These are phyloP conservation scores for Kwoniella botswanensis DNA, from an alignment of 768 basidiomycete genomes.

Conservation along the genomic window DNA sequence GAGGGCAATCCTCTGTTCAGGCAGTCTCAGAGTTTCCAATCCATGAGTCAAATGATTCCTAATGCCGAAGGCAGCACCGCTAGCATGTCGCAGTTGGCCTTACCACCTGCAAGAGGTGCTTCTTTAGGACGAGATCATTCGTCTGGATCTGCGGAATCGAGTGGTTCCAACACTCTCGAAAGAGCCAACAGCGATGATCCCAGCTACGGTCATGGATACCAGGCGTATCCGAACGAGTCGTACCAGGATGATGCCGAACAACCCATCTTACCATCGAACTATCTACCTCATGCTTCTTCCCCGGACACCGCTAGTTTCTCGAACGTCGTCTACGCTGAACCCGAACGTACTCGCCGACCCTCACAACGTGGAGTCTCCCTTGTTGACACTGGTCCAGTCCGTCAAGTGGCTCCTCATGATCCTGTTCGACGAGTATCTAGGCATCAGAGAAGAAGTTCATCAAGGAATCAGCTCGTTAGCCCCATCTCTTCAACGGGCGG, in stretches of 20 bases:
- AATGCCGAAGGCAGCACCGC: conserved; percentile 64
- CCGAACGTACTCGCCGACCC: conserved; percentile 52
- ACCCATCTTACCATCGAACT: conserved; percentile 45
- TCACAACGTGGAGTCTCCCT: conserved; percentile 77
- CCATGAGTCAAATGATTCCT: conserved; percentile 45
- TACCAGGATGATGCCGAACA: conserved; percentile 44
- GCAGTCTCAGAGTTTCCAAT: conserved; percentile 46
- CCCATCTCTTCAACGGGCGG: conserved; percentile 32
- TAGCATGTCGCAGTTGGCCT: conserved; percentile 62
- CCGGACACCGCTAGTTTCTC: conserved; percentile 49
- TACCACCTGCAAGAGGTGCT: conserved; percentile 42
- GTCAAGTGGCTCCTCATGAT: conserved; percentile 62
- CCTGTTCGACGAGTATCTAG: conserved; percentile 76
- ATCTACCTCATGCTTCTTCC: conserved; percentile 53
- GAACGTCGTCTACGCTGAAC: conserved; percentile 58
- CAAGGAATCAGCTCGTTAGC: conserved; percentile 43
- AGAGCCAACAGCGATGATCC: conserved; percentile 40
- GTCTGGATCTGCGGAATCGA: conserved; percentile 53
- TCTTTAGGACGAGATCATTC: conserved; percentile 59
- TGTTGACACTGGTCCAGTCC: conserved; percentile 81
- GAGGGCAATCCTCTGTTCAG: conserved; percentile 51
- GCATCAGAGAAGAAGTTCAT: conserved; percentile 58
- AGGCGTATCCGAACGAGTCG: conserved; percentile 30
- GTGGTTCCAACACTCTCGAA: conserved; percentile 32
- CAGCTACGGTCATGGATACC: conserved; percentile 24